Conservation (phyloP, 495 filamentous ascomycete species). For the Penicillium canescens region DNA sequence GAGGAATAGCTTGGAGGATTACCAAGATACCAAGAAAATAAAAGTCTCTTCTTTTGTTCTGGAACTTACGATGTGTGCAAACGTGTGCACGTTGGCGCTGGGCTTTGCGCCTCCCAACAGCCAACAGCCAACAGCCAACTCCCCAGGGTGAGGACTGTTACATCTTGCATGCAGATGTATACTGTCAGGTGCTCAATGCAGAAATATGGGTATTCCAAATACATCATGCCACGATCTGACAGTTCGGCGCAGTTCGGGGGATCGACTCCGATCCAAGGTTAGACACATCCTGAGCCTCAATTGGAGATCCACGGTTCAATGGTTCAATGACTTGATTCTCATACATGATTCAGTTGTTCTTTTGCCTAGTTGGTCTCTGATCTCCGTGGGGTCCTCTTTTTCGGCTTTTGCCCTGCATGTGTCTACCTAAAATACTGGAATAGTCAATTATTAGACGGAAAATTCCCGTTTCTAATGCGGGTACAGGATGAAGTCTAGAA, state of each 20-base stretch:
- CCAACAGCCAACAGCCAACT: neutral
- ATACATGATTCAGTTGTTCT: neutral
- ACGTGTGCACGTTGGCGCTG: neutral
- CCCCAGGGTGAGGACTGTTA: too few species aligned
- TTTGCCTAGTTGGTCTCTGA: neutral
- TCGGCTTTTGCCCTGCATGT: too few species aligned
- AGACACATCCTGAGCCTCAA: neutral
- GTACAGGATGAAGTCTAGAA: neutral
- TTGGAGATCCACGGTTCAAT: neutral
- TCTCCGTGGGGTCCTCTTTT: neutral
- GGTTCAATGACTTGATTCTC: neutral
- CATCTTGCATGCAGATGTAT: neutral
- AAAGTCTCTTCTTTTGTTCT: too few species aligned
- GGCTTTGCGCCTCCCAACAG: neutral
- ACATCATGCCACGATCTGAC: conserved; percentile 8
- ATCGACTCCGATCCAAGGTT: conserved; percentile 5
- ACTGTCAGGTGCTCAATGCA: conserved; percentile 9
- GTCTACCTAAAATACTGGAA: too few species aligned
- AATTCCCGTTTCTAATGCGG: conserved; percentile 2
- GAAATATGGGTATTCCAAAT: neutral
- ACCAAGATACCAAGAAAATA: neutral
- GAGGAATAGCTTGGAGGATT: neutral
- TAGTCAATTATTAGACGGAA: conserved; percentile 1
- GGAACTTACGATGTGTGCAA: conserved; percentile 1
- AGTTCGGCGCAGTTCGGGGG: conserved; percentile 20